Evolutionary conservation across 192 early-diverging fungal species (phyloP).

Genomic region (Backusella tarrabulga): DNA sequence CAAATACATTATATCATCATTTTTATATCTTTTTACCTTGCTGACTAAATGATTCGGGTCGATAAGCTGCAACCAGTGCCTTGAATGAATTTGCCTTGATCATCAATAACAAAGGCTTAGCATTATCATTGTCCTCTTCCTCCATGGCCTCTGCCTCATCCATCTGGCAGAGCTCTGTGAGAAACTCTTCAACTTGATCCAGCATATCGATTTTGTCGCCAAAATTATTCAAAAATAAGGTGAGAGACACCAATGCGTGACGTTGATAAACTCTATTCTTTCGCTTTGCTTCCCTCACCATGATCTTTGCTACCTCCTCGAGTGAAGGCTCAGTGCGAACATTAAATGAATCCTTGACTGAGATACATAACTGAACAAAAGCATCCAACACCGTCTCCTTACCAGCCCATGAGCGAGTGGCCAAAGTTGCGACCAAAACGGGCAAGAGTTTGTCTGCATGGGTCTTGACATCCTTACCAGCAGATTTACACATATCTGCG

Average conservation of each 20-base stretch:
- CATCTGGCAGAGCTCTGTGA: constrained; percentile 43
- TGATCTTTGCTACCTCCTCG: constrained; percentile 46
- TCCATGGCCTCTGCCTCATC: constrained; percentile 48
- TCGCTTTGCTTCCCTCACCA: constrained; percentile 74
- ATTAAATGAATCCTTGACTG: constrained; percentile 53
- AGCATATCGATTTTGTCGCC: constrained; percentile 52
- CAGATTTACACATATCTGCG: constrained; percentile 56
- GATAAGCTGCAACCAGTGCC: constrained; percentile 59
- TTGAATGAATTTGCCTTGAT: constrained; percentile 70
- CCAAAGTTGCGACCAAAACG: constrained; percentile 59
- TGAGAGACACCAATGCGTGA: constrained; percentile 61
- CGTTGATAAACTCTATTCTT: constrained; percentile 72
- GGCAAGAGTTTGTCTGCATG: constrained; percentile 52
- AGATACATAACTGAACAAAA: constrained; percentile 52
- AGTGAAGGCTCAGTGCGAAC: constrained; percentile 23
- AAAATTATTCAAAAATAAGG: constrained; percentile 57
- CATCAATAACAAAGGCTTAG: constrained; percentile 59
- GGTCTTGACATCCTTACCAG: constrained; percentile 43
- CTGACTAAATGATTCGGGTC: constrained; percentile 31
- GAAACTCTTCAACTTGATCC: constrained; percentile 55
- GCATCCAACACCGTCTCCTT: constrained; percentile 76
- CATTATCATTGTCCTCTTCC: constrained; percentile 56
- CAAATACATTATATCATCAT: neutral
- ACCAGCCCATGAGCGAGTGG: constrained; percentile 78
- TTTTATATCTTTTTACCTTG: constrained; percentile 50